Base-by-base conservation (phyloP, 1,284 basidiomycete genomes). In the Fomitopsis betulina region DNA sequence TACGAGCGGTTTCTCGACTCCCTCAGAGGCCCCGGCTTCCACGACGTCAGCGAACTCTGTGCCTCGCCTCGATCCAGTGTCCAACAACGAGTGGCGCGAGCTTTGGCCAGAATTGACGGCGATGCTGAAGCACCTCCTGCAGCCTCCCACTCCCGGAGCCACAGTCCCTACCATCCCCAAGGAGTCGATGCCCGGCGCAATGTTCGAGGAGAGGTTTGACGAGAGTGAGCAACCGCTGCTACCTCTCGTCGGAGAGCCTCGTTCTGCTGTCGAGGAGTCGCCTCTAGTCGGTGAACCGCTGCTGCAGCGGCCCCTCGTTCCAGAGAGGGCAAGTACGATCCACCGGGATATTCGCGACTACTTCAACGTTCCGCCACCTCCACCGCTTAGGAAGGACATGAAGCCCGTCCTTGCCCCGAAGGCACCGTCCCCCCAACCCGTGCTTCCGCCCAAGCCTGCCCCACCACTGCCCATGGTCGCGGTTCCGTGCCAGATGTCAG, bases 71-170 rank as follows among this genome's bases (percentile, higher is more conserved):
- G 66, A 60, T 2, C 65, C 65, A 23, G 64, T 71, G 17, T 49
- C 53, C 23, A 63, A 64, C 58, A 61, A 63, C 27, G 65, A 71
- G 43, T 72, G 67, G 66, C 62, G 58, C 30, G 67, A 71, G 30
- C 59, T 73, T 9, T 72, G 68, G 69, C 71, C 71, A 1, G 71
- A 71, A 51, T 32, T 73, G 39, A 68, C 68, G 6, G 62, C 65
- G 10, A 62, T 69, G 55, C 62, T 72, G 42, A 66, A 67, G 59
- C 69, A 71, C 55, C 62, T 72, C 6, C 63, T 72, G 13, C 65
- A 67, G 43, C 70, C 68, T 1, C 50, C 64, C 7, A 54, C 62
- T 27, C 59, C 65, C 13, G 55, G 39, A 0, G 52, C 51, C 1
- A 27, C n/a, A 6, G 19, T 51, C 2, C 37, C 56, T 5, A 45